Base-by-base conservation (phyloP, 148 eudicot species). In the Hydrangea macrophylla region DNA sequence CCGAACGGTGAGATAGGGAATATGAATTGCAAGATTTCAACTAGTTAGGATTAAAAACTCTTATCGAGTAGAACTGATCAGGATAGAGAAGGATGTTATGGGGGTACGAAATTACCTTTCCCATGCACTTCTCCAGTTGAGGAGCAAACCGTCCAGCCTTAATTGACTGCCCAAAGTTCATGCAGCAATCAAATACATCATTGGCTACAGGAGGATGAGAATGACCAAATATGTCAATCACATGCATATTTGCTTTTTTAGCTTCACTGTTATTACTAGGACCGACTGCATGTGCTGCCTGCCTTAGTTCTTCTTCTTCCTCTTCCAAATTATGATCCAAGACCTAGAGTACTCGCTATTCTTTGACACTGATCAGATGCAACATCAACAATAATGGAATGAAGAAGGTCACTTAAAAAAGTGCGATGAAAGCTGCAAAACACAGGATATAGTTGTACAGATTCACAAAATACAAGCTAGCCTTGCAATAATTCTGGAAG, bases 121-220 rank as follows among this genome's bases (percentile, higher is more conserved):
- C 98, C 98, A 94, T 94, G 88, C 98, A 94, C 78, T 90, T 90
- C 82, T 90, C 98, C 78, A 94, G 75, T 76, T 94, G 98, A 76
- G 98, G 97, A 68, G 98, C 98, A 78, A 94, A 94, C 70, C 96
- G 76, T 55, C 98, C 98, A 56, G 98, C 97, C 65, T 86, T 70
- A 65, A 94, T 77, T 24, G 97, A 85, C 51, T 92, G 84, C 15
- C 96, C 83, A 69, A 97, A 94, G 70, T 94, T 94, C 98, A 94
- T 90, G 81, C 98, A 94, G 9, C n/a, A n/a, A n/a, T 90, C 89
- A 32, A 93, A 85, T 65, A 94, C 45, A 27, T 94, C 98, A 64
- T 70, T 85, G 55, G 98, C 98, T 23, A 88, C 75, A n/a, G 92
- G 55, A 64, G 98, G 96, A 80, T 94, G 98, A 44, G 89, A 86